Percentiles rank a stretch among this genome's conserved stretches.
These are phyloP conservation scores for Lagenaria siceraria DNA, from an alignment of 306 rosid species.

Conservation along the genomic window DNA sequence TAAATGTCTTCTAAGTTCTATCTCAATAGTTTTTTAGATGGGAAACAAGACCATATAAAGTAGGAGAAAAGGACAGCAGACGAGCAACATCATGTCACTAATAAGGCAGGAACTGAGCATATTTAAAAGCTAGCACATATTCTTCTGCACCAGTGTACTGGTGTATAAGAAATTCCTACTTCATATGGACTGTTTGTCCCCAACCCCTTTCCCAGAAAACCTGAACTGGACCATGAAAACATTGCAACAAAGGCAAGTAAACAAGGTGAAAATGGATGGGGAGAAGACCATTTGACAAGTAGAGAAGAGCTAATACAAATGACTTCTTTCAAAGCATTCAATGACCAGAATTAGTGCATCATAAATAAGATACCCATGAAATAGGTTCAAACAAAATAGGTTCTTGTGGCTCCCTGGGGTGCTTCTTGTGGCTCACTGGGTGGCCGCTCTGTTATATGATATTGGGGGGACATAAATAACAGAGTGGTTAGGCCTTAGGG, in stretches of 20 bases:
- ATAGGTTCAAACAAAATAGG: not conserved
- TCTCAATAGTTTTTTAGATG: not conserved
- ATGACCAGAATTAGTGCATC: not conserved
- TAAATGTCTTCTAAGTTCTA: not conserved
- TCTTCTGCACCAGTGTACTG: not conserved
- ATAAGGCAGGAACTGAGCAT: not conserved
- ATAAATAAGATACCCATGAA: not conserved
- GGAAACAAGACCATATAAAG: not conserved
- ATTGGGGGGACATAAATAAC: no score
- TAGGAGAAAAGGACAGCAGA: not conserved
- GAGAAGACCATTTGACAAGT: not conserved
- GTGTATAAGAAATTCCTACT: not conserved
- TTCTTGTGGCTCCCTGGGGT: no score
- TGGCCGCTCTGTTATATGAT: no score
- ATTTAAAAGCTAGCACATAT: not conserved
- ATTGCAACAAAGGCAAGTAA: no score
- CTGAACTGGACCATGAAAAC: not conserved
- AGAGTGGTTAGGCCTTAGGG: no score
- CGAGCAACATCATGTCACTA: not conserved
- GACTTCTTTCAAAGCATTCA: not conserved
- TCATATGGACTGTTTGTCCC: not conserved
- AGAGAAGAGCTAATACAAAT: not conserved
- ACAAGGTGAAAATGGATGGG: not conserved
- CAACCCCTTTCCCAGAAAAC: not conserved
- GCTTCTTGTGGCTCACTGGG: no score